A percentile compares a stretch with the other conserved stretches of the same genome.
These are phyloP conservation scores for Bonia amplexicaulis DNA, from an alignment of 176 grass and related monocot species.

Conservation along the genomic window DNA sequence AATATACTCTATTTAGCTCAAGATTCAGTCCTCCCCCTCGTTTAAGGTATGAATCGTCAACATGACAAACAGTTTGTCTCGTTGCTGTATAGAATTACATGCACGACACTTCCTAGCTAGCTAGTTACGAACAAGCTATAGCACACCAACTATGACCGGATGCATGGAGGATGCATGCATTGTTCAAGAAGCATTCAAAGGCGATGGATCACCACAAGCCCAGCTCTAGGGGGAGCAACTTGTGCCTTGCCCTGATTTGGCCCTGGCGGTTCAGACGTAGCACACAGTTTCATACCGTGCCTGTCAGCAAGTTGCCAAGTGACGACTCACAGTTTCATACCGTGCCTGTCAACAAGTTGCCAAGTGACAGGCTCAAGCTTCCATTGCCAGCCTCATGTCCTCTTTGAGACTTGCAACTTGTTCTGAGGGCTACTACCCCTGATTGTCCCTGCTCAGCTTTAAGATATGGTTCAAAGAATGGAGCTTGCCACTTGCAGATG, in stretches of 20 bases:
- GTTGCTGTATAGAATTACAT: background rate
- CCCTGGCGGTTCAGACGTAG: background rate
- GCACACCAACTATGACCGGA: background rate
- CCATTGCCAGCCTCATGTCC: background rate
- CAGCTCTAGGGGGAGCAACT: background rate
- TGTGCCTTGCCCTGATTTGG: constrained; percentile 12
- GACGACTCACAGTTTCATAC: constrained; percentile 16
- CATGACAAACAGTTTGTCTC: background rate
- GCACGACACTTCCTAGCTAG: background rate
- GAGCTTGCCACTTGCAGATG: background rate
- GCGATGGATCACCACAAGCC: background rate
- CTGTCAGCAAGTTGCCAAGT: constrained; percentile 26
- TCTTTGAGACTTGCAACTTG: background rate
- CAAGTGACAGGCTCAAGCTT: constrained; percentile 6
- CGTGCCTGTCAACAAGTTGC: constrained; percentile 22
- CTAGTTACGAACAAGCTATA: background rate
- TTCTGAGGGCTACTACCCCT: too few species aligned
- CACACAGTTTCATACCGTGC: constrained; percentile 13
- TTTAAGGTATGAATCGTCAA: background rate
- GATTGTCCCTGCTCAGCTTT: background rate
- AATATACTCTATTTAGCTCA: background rate
- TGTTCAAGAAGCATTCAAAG: background rate
- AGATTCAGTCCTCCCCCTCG: background rate
- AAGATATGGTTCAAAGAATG: constrained; percentile 23
- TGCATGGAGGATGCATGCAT: too few species aligned